Evolutionary conservation across 2,329 filamentous ascomycete genomes (phyloP), one percentile per base, ranked within the genome.

Genomic region (Diaporthe sp.): DNA sequence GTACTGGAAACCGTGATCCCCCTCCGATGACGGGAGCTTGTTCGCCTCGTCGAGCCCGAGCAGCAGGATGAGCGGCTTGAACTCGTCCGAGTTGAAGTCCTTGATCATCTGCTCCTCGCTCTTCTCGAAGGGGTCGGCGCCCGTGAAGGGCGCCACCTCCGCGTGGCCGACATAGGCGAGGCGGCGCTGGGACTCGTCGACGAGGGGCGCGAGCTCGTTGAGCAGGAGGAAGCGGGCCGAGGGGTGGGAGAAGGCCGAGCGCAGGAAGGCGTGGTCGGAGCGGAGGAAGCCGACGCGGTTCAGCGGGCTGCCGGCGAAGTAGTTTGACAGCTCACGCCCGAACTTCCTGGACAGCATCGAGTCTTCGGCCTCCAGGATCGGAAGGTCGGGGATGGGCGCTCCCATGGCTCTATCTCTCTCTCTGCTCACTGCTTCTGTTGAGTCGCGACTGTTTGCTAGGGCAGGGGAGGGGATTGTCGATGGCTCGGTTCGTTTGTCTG

Each of bases 281-380:
- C 94, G 92, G 35, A 97, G 87, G 84, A 96, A 97, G 22, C 93
- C 94, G 61, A 96, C 89, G 60, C 94, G 92, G 85, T 97, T 96
- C 74, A 96, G 84, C 9, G 92, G 93, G 72, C 90, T 93, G 78
- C 94, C 93, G 67, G 93, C 91, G 84, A 96, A 97, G 89, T 97
- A 97, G 84, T 96, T 97, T 81, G 92, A 89, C 76, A 94, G 87
- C 84, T 96, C 94, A 78, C 90, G 92, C 83, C 94, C 94, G 84
- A 95, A 96, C 81, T 92, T 94, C 75, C 90, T 88, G 78, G 92
- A 91, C 80, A 97, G 87, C 91, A 95, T 95, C 17, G 89, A 91
- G 82, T 88, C 85, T 83, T 89, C 83, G 83, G 84, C 83, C 76
- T 82, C 81, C 76, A 88, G 83, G 67, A 81, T 77, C 72, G 86